Evolutionary conservation across 495 filamentous ascomycete genomes (phyloP), one percentile per base, ranked within the genome.

Genomic region (Immersiella caudata): DNA sequence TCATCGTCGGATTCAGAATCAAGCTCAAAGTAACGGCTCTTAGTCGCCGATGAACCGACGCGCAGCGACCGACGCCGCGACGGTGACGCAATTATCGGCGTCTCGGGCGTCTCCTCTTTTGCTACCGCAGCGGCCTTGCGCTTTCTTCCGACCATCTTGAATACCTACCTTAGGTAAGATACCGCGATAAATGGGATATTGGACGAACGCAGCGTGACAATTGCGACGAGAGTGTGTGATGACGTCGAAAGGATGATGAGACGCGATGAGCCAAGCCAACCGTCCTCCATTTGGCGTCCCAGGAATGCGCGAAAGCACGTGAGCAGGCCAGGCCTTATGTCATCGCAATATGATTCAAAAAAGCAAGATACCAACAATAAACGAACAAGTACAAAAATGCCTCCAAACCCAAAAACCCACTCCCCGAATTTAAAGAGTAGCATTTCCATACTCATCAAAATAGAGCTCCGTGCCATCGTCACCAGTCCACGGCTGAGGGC

Each of bases 11-110:
- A 40, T 5, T 12, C 64, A 67, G 73, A 68, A 4, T 70, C 64
- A 4, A 62, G 50, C 50, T 77, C 76, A 61, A 81, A 81, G 65
- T 82, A 81, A 20, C 68, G 70, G 71, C 79, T 81, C 73, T 75
- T 81, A 65, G 69, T 76, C 9, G 66, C 68, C 5, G 73, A 68
- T 1, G 71, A 72, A 65, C 75, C 74, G 54, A 79, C 63, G 66
- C 80, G 80, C 26, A 65, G 27, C 8, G 80, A 81, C 33, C 73
- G 73, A 25, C 79, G 78, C 25, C 79, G 79, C 9, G 56, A 52
- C 9, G 60, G 56, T 36, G 64, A 62, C 8, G 21, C 40, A 0
- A 20, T 50, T 6, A 21, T 35, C 20, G n/a, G 33, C 24, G 68
- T 35, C 8, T 62, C 60, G n/a, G 68, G 67, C 27, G 68, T 35